These are phyloP conservation scores for Davidsoniella australis DNA, from an alignment of 2,329 filamentous ascomycete genomes.

Conservation along the genomic window DNA sequence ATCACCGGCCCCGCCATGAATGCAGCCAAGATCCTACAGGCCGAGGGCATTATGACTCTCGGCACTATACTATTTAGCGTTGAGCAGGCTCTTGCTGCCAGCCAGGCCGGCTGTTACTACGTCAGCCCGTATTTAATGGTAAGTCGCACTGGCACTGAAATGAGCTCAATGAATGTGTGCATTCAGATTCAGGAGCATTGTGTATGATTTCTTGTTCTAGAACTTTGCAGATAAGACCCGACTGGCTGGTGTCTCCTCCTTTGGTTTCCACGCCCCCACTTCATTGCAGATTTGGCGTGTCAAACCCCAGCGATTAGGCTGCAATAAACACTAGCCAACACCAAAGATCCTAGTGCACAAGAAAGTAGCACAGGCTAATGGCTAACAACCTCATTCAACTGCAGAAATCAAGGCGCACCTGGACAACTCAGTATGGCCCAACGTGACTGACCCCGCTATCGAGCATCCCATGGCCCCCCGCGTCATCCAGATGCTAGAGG, in stretches of 20 bases:
- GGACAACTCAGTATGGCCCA: conserved; percentile 27
- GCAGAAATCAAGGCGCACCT: conserved; percentile 27
- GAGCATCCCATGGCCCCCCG: conserved; percentile 31
- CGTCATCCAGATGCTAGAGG: conserved; percentile 31
- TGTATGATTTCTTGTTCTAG: background rate
- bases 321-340: too few species aligned
- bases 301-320: background rate
- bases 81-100: conserved; percentile 30
- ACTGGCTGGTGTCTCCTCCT: background rate
- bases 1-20: conserved; percentile 30
- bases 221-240: background rate
- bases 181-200: too few species aligned
- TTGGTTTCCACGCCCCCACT: background rate
- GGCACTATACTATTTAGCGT: conserved; percentile 31
- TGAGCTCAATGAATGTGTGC: background rate
- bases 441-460: conserved; percentile 28
- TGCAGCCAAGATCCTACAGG: conserved; percentile 25
- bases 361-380: background rate
- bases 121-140: conserved; percentile 34
- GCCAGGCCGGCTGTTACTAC: conserved; percentile 29
- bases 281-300: background rate
- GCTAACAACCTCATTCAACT: background rate
- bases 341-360: background rate
- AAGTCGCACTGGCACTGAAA: conserved; percentile 4
- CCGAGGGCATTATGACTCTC: conserved; percentile 29